Conservation (phyloP, 352 stramenopile species). For the Pythium angustatum region DNA sequence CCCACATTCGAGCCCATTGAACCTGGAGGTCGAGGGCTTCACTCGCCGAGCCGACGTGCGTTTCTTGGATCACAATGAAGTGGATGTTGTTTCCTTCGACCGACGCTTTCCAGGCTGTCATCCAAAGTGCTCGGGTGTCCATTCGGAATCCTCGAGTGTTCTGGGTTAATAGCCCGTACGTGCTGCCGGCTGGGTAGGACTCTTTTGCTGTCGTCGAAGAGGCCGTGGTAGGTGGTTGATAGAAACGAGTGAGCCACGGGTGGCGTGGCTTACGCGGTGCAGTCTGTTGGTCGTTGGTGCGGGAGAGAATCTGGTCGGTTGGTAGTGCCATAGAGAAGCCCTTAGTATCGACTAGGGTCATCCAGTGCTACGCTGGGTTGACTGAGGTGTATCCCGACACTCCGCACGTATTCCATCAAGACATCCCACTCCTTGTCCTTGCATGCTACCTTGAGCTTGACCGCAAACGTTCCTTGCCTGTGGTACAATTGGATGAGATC, state of each 20-base stretch:
- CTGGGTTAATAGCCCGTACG: neutral
- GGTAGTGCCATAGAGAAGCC: too few relatives aligned
- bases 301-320: too few relatives aligned
- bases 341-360: too few relatives aligned
- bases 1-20: neutral
- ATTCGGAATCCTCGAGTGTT: slow-evolving; percentile 6
- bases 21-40: neutral
- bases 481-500: neutral
- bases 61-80: neutral
- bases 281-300: too few relatives aligned
- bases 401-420: too few relatives aligned
- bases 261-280: too few relatives aligned
- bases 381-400: too few relatives aligned
- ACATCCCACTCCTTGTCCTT: too few relatives aligned
- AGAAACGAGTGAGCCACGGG: neutral
- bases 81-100: neutral
- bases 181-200: neutral
- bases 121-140: neutral
- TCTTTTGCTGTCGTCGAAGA: neutral
- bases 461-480: too few relatives aligned
- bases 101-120: neutral
- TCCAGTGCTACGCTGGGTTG: too few relatives aligned
- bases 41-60: neutral
- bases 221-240: too few relatives aligned
- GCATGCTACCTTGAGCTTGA: too few relatives aligned